These are phyloP conservation scores for Pleurotus eryngii DNA, from an alignment of 768 basidiomycete species.

Conservation along the genomic window DNA sequence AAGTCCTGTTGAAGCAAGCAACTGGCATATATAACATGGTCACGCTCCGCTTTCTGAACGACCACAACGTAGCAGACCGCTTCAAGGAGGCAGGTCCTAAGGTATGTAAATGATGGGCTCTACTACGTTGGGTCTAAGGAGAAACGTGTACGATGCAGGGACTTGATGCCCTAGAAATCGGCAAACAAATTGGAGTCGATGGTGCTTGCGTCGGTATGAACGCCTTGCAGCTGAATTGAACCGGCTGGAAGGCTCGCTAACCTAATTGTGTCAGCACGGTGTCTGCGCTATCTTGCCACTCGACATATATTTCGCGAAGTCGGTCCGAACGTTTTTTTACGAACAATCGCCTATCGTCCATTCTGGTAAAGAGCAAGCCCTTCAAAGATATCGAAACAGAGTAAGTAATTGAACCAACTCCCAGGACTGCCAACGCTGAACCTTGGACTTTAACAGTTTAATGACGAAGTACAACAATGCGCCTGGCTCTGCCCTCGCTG, in stretches of 20 bases:
- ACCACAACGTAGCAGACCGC: conserved; percentile 35
- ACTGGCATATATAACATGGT: conserved; percentile 24
- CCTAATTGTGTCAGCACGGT: conserved; percentile 24
- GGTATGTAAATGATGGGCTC: conserved; percentile 12
- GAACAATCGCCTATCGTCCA: conserved; percentile 33
- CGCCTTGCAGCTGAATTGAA: background rate
- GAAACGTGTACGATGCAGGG: conserved; percentile 16
- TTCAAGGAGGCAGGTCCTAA: conserved; percentile 35
- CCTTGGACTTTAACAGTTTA: conserved; percentile 32
- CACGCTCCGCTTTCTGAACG: conserved; percentile 22
- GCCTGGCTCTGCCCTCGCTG: conserved; percentile 68
- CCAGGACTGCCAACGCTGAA: background rate
- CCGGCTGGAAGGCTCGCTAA: background rate
- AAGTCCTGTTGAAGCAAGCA: conserved; percentile 18
- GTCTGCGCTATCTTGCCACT: conserved; percentile 34
- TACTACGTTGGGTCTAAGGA: background rate
- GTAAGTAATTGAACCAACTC: conserved; percentile 14
- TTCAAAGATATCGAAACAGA: conserved; percentile 22
- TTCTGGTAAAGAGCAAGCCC: conserved; percentile 31
- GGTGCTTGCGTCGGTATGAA: conserved; percentile 29
- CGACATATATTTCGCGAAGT: conserved; percentile 37
- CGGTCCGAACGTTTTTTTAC: conserved; percentile 33
- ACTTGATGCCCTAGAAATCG: conserved; percentile 32
- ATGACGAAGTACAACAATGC: conserved; percentile 63
- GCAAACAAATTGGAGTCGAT: conserved; percentile 22